These are phyloP conservation scores for Saccharomycopsis olivae DNA, from an alignment of 805 yeast genomes.

Conservation along the genomic window DNA sequence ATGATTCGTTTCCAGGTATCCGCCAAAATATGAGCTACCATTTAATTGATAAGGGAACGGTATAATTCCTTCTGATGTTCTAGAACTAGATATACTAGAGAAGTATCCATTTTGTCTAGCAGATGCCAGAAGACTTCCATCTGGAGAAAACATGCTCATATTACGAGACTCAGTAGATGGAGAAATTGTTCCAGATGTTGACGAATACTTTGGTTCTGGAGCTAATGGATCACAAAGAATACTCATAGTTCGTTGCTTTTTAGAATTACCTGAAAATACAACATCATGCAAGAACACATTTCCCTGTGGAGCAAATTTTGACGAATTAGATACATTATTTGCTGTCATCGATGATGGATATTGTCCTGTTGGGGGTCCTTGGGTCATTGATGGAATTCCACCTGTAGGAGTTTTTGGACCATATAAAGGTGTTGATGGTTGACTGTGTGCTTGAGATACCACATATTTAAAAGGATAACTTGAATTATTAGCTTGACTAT, in stretches of 20 bases:
- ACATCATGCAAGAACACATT: slow-evolving; percentile 9
- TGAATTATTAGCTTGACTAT: no score
- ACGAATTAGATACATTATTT: not conserved
- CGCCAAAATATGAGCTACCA: no score
- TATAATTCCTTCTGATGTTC: slow-evolving; percentile 14
- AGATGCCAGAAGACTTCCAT: not conserved
- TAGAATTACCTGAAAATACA: slow-evolving; percentile 1
- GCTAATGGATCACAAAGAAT: slow-evolving; percentile 17
- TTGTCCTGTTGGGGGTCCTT: not conserved
- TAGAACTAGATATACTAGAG: slow-evolving; percentile 10
- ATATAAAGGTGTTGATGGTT: not conserved
- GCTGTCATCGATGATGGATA: not conserved
- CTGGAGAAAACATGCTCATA: slow-evolving; percentile 4
- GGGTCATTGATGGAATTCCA: not conserved
- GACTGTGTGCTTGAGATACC: not conserved
- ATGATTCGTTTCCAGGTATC: not conserved
- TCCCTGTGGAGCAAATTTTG: slow-evolving; percentile 6
- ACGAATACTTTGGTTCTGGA: slow-evolving; percentile 8
- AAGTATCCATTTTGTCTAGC: slow-evolving; percentile 8
- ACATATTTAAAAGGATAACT: not conserved
- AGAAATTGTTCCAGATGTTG: not conserved
- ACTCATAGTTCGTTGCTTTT: slow-evolving; percentile 12
- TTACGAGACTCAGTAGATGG: slow-evolving; percentile 6
- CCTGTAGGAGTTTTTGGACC: slow-evolving; percentile 1
- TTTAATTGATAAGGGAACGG: slow-evolving; percentile 6